phyloP scores from a whole-genome alignment of 2,329 filamentous ascomycete genomes.

The Colletotrichum sojae region DNA sequence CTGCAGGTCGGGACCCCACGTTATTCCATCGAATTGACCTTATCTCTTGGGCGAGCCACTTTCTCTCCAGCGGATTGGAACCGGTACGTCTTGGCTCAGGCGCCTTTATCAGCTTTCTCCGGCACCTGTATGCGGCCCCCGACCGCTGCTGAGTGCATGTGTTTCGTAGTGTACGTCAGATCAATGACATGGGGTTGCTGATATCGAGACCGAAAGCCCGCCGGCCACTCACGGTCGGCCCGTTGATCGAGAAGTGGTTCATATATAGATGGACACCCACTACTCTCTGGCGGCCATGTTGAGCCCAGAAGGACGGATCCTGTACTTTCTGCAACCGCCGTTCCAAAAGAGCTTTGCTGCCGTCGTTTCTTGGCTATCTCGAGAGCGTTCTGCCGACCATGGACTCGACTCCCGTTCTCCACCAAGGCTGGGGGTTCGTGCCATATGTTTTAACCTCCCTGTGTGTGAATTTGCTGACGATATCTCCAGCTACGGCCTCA shows the following conservation, averaged over 20 bases:
- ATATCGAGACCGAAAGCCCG: constrained; percentile 1
- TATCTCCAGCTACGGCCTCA: constrained; percentile 36
- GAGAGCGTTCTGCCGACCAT: not conserved
- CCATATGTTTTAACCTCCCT: not conserved
- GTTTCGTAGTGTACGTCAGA: not conserved
- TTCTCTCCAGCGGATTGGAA: constrained; percentile 8
- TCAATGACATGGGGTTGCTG: not conserved
- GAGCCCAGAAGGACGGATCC: not conserved
- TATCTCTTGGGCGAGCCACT: constrained; percentile 26
- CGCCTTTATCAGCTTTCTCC: constrained; percentile 13
- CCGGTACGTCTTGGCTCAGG: not conserved
- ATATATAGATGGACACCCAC: constrained; percentile 15
- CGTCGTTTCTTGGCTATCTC: too few species aligned
- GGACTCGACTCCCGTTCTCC: constrained; percentile 36
- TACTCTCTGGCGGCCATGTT: too few species aligned
- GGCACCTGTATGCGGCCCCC: not conserved
- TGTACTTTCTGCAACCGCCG: too few species aligned
- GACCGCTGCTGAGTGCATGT: not conserved
- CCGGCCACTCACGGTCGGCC: constrained; percentile 3
- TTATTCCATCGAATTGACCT: constrained; percentile 26
- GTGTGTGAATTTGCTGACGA: not conserved
- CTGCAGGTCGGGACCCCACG: constrained; percentile 1
- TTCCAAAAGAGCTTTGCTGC: not conserved
- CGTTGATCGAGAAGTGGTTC: not conserved
- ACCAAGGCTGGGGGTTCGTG: constrained; percentile 40